Base-by-base conservation (phyloP, 1,139 yeast genomes). In the Lodderomyces jiufengensis region DNA sequence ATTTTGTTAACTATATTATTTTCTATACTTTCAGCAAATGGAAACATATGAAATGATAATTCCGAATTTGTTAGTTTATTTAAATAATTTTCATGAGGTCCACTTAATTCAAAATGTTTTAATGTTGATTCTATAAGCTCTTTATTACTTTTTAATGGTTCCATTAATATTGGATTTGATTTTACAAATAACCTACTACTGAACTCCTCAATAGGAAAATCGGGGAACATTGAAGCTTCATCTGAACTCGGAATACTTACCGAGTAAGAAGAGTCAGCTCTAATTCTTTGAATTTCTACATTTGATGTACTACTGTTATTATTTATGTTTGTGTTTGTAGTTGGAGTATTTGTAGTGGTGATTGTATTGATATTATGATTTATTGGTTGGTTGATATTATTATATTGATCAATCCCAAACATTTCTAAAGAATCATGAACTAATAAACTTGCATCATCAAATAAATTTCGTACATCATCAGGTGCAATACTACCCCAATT, bases 401-500 rank as follows among this genome's bases (percentile, higher is more conserved):
- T 27, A 20, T 25, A 5, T 18, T 27, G 20, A 9, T 32, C 27
- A 16, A 31, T 21, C 12, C 33, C 40, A 22, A 30, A 39, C 27
- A 32, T 16, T 14, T 39, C 61, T 13, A 57, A 43, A 3, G 57
- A 45, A 42, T 76, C 80, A 33, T 66, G 65, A 12, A 77, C 78
- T 41, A 77, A 54, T 26, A 65, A 49, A 22, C 70, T 61, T 3
- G 81, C 81, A 34, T 76, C 80, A 42, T 70, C 68, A 43, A 75
- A 67, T 12, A 76, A 39, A 40, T 45, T 41, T 35, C 53, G 46
- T 45, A 58, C 40, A 33, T 55, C 57, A 21, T 36, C 28, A 34
- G 47, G 31, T 33, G 40, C 37, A 16, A 40, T 29, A 27, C 35
- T 34, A n/a, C 36, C 38, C 45, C 47, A 42, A 18, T 33, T 31